Conservation (phyloP, 306 rosid genomes). For the Cucurbita ficifolia region DNA sequence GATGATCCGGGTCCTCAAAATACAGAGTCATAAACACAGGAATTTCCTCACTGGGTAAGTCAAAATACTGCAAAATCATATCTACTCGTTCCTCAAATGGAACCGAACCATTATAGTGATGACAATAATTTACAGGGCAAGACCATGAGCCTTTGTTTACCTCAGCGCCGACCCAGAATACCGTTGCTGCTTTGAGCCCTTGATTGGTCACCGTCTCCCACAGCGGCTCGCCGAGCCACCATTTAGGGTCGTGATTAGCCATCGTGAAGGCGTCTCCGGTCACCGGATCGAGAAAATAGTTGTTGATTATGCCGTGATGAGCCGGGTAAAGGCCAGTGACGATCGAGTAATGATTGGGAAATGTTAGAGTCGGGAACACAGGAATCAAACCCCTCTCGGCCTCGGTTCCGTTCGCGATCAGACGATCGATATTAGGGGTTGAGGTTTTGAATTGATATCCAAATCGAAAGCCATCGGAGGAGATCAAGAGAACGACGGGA, state of each 20-base stretch:
- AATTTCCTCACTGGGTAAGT: slow-evolving; percentile 49
- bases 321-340: slow-evolving; percentile 93
- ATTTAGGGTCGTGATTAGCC: slow-evolving; percentile 72
- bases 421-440: slow-evolving; percentile 54
- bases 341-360: slow-evolving; percentile 88
- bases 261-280: slow-evolving; percentile 55
- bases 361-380: slow-evolving; percentile 78
- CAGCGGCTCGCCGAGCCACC: slow-evolving; percentile 96
- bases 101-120: slow-evolving; percentile 50
- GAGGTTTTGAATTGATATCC: slow-evolving; percentile 85
- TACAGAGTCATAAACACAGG: slow-evolving; percentile 84
- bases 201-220: slow-evolving; percentile 78
- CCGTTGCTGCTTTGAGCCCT: slow-evolving; percentile 71
- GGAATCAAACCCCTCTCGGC: slow-evolving; percentile 79
- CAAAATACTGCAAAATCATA: slow-evolving; percentile 41
- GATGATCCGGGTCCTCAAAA: slow-evolving; percentile 98
- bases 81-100: slow-evolving; percentile 80
- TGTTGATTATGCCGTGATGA: slow-evolving; percentile 78
- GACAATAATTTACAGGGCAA: slow-evolving; percentile 40
- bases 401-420: slow-evolving; percentile 74
- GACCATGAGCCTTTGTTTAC: slow-evolving; percentile 86
- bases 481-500: slow-evolving; percentile 52
- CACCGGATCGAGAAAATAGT: slow-evolving; percentile 54
- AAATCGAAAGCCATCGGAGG: slow-evolving; percentile 91
- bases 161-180: slow-evolving; percentile 98